These are phyloP conservation scores for Chaetomiaceae sp. DNA, from an alignment of 2,329 filamentous ascomycete species.

Conservation along the genomic window DNA sequence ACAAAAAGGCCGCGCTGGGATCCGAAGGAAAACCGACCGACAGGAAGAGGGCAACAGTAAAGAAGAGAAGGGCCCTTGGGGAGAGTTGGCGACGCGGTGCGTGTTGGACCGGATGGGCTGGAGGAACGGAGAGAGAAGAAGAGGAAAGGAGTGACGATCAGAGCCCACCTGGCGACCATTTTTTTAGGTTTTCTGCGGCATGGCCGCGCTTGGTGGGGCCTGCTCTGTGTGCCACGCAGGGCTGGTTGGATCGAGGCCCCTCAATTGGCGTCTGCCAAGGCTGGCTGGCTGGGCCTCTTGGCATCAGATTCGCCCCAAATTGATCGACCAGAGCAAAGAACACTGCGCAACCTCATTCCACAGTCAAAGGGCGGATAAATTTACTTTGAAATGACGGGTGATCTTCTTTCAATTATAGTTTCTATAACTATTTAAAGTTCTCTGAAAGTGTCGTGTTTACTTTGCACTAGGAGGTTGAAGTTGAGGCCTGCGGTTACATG, in stretches of 20 bases:
- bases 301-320: neutral
- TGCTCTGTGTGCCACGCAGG: constrained; percentile 6
- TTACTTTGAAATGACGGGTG: too few species aligned
- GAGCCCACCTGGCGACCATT: constrained; percentile 26
- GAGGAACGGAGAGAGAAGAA: constrained; percentile 13
- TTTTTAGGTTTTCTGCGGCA: constrained; percentile 24
- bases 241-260: constrained; percentile 15
- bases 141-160: constrained; percentile 13
- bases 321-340: too few species aligned
- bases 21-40: constrained; percentile 24
- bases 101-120: constrained; percentile 25
- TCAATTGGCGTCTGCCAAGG: constrained; percentile 1
- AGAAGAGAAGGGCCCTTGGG: constrained; percentile 40
- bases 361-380: too few species aligned
- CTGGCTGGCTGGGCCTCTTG: neutral
- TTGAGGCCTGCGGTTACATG: too few species aligned
- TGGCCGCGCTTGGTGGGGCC: constrained; percentile 18
- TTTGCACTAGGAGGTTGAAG: too few species aligned
- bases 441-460: too few species aligned
- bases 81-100: constrained; percentile 44
- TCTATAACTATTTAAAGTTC: too few species aligned
- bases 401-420: too few species aligned
- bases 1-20: constrained; percentile 26
- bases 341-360: too few species aligned
- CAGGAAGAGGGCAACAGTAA: constrained; percentile 26